These are phyloP conservation scores for Paspalum notatum DNA, from an alignment of 176 grass and related monocot genomes.

Conservation along the genomic window DNA sequence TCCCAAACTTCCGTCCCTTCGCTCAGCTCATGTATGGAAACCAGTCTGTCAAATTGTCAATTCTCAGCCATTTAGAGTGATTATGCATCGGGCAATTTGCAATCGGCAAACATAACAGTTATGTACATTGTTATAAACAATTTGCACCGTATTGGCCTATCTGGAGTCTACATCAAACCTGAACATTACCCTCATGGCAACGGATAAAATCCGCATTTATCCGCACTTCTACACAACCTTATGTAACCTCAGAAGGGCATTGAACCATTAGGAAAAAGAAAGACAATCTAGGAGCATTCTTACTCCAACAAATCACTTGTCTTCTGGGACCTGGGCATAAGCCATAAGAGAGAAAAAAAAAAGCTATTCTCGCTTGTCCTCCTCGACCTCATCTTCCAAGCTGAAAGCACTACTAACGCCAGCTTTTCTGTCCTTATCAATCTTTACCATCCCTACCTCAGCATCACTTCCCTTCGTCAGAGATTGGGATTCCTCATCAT, in stretches of 20 bases:
- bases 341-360: background rate
- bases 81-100: background rate
- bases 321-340: background rate
- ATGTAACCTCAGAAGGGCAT: background rate
- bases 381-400: constrained; percentile 71
- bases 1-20: background rate
- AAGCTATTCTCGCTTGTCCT: constrained; percentile 86
- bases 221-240: constrained; percentile 4
- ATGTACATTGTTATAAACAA: constrained; percentile 47
- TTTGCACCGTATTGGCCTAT: constrained; percentile 33
- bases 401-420: constrained; percentile 54
- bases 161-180: constrained; percentile 30
- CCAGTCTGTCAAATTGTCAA: background rate
- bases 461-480: constrained; percentile 74
- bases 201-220: constrained; percentile 16
- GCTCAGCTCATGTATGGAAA: background rate
- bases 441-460: constrained; percentile 82
- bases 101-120: constrained; percentile 15
- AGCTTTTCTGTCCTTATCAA: constrained; percentile 75
- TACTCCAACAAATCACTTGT: constrained; percentile 36
- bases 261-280: background rate
- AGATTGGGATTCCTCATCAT: constrained; percentile 88
- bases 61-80: background rate
- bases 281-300: constrained; percentile 32
- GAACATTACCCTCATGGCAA: constrained; percentile 19